Evolutionary conservation across 441 rosid species (phyloP), one percentile per base, ranked within the genome.

Genomic region (Mallotus japonicus): DNA sequence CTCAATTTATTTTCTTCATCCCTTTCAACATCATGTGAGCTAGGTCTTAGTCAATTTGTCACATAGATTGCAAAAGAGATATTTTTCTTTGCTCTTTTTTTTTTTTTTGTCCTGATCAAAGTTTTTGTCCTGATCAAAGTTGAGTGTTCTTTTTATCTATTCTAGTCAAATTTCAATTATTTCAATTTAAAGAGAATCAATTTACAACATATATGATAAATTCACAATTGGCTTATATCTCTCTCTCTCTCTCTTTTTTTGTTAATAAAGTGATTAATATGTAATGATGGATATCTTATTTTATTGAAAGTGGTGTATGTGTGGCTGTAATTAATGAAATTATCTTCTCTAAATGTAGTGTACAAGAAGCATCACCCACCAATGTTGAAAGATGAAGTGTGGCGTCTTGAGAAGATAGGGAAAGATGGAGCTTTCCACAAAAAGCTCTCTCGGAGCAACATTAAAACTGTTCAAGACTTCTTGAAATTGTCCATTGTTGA

Each of bases 321-420:
- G 17, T 32, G 14, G 44, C 16, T 44, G 17, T 0, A 19, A 44
- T 13, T 15, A 1, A 65, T 47, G 3, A 12, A 46, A 0, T 46
- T 46, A 34, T 4, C 8, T 34, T n/a, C 3, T 20, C 22, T 28
- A 6, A 8, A 60, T 78, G 75, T 67, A 92, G 99, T 90, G 85
- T 94, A 94, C 90, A 90, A 88, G 91, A 94, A 92, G 78, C 97
- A 92, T 79, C 81, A 90, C 77, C 97, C 97, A 22, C 99, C 99
- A 60, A 77, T 61, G 82, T 74, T 94, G 62, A 83, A 81, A 4
- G 99, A 94, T 70, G 93, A 92, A 37, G 97, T 94, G 44, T 94
- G 99, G 97, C 88, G 99, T 32, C 91, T 92, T 15, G 88, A 88
- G 84, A 94, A 90, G 84, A 89, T 94, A 28, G 92, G 95, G 55